phyloP scores from a whole-genome alignment of 2,329 filamentous ascomycete species.

The Colletotrichum chrysophilum region DNA sequence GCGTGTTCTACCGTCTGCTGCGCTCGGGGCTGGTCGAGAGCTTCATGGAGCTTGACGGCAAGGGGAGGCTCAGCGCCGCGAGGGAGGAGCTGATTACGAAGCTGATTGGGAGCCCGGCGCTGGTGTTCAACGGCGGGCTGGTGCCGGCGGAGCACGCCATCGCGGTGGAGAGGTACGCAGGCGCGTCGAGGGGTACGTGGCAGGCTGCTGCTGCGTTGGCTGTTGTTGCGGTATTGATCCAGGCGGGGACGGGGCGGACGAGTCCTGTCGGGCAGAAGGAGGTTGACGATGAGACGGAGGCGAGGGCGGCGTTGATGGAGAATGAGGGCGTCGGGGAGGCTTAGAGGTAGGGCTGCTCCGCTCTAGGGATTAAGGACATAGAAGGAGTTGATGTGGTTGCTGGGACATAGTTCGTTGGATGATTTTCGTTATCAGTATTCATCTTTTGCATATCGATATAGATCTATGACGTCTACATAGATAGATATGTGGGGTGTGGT shows the following conservation, averaged over 20 bases:
- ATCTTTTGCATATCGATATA: not conserved
- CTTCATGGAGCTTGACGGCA: slow-evolving; percentile 56
- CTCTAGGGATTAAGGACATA: not conserved
- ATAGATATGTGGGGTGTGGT: not conserved
- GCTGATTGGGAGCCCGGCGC: slow-evolving; percentile 56
- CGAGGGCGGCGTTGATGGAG: slow-evolving; percentile 28
- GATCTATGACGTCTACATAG: not conserved
- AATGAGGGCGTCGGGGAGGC: slow-evolving; percentile 37
- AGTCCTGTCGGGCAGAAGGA: slow-evolving; percentile 44
- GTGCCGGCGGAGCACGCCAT: slow-evolving; percentile 44
- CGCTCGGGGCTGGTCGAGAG: slow-evolving; percentile 58
- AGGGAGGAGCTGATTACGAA: slow-evolving; percentile 47
- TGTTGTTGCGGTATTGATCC: slow-evolving; percentile 48
- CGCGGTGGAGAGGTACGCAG: slow-evolving; percentile 53
- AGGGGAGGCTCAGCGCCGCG: slow-evolving; percentile 31
- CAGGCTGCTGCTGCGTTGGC: slow-evolving; percentile 49
- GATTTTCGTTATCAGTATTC: not conserved
- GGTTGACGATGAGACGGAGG: slow-evolving; percentile 34
- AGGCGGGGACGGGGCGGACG: slow-evolving; percentile 58
- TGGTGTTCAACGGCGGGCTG: slow-evolving; percentile 51
- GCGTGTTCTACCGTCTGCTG: slow-evolving; percentile 71
- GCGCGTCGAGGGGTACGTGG: slow-evolving; percentile 51
- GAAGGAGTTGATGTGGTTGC: not conserved
- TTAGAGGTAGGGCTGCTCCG: not conserved
- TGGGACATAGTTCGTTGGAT: not conserved